phyloP scores from a whole-genome alignment of 2,329 filamentous ascomycete species.

The Ophiocordyceps camponoti-floridani region DNA sequence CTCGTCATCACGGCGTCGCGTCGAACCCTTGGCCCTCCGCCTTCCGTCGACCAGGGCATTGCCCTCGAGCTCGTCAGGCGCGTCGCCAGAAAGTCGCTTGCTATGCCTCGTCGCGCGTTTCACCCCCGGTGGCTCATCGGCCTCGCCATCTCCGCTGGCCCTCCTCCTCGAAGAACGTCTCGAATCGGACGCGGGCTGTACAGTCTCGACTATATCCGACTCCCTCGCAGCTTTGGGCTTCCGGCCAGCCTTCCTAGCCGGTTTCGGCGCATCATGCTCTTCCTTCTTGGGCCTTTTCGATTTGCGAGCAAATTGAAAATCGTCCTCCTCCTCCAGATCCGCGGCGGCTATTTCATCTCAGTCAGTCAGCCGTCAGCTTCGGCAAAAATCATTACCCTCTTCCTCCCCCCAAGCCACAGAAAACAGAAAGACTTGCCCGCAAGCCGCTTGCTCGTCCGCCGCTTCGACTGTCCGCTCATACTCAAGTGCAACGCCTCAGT shows the following conservation, averaged over 20 bases:
- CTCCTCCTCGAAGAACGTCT: slow-evolving; percentile 20
- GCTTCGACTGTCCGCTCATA: slow-evolving; percentile 48
- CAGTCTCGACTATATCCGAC: neutral
- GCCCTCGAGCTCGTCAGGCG: slow-evolving; percentile 11
- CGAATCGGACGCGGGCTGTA: slow-evolving; percentile 6
- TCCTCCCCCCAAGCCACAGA: neutral
- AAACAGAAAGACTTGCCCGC: slow-evolving; percentile 28
- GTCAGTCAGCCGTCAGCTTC: slow-evolving; percentile 5
- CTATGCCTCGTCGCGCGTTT: slow-evolving; percentile 19
- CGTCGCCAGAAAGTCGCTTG: slow-evolving; percentile 24
- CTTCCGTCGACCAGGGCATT: slow-evolving; percentile 10
- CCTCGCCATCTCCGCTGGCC: slow-evolving; percentile 19
- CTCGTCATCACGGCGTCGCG: neutral
- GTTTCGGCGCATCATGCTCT: slow-evolving; percentile 25
- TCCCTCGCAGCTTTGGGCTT: slow-evolving; percentile 13
- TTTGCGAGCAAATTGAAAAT: slow-evolving; percentile 56
- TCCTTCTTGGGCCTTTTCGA: slow-evolving; percentile 46
- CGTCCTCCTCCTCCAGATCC: slow-evolving; percentile 55
- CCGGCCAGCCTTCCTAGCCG: slow-evolving; percentile 12
- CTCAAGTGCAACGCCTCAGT: slow-evolving; percentile 47
- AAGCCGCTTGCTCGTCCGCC: slow-evolving; percentile 45
- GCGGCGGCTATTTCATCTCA: slow-evolving; percentile 12
- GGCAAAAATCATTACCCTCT: neutral
- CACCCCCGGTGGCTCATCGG: neutral
- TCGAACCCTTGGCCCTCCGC: slow-evolving; percentile 3